Base-by-base conservation (phyloP, 2,329 filamentous ascomycete genomes). In the Sporothrix globosa region DNA sequence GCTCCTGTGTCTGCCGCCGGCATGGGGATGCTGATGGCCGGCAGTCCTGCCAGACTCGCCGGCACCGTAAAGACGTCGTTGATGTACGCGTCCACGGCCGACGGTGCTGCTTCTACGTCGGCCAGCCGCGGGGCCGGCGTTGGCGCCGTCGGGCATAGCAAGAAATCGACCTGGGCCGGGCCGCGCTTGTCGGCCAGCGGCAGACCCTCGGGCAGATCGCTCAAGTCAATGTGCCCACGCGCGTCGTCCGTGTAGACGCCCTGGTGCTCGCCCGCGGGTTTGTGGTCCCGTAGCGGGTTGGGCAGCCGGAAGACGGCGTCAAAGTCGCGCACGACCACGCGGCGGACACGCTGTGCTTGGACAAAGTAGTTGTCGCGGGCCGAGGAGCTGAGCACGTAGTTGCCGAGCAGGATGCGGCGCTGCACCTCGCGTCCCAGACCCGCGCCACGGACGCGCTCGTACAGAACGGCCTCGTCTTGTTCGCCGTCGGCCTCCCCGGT, bases 321-420 rank as follows among this genome's bases (percentile, higher is more conserved):
- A 78, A 99, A 99, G 77, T 99, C 96, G 46, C 84, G 83, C 77
- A 96, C 91, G 2, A 99, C 92, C 21, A 97, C 83, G 69, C 92
- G 86, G 1, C 96, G 90, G 52, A 97, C 88, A 74, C 90, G 91
- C 81, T 99, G 96, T 60, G 96, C 96, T 78, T 97, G 91, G 73
- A 97, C 87, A 77, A 99, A 99, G 80, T 98, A 97, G 78, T 98
- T 99, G 79, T 97, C 91, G 77, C 96, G 96, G 11, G 93, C 93
- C 72, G 91, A 88, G 0, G 95, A 94, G 80, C 92, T 97, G 68
- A 99, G 85, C 53, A 90, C 94, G 78, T 97, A 98, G 0, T 93
- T 90, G 19, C 96, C 96, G 0, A 99, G 86, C 10, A 99, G 81
- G 71, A 99, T 96, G 52, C 96, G 89, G 68, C 93, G 86, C 77